Evolutionary conservation across 768 basidiomycete genomes (phyloP).

Genomic region (Termitomyces heimii): DNA sequence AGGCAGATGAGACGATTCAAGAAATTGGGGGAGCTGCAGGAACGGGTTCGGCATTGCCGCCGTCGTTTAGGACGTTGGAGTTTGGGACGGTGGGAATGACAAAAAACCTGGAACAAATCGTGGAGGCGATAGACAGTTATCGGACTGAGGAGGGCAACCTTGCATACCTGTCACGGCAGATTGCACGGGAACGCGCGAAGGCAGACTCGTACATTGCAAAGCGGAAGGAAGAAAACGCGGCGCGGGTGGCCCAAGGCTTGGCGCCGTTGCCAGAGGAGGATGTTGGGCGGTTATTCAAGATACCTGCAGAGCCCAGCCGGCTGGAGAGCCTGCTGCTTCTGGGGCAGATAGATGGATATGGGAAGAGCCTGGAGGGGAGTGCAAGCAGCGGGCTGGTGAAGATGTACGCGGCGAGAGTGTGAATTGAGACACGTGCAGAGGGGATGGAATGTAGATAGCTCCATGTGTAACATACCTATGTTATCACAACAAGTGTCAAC

Average conservation of each 20-base stretch:
- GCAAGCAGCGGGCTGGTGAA: constrained; percentile 69
- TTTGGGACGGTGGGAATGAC: constrained; percentile 66
- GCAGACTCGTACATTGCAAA: constrained; percentile 79
- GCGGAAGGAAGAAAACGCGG: constrained; percentile 83
- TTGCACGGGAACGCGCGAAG: constrained; percentile 74
- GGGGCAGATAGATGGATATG: constrained; percentile 84
- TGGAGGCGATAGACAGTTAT: constrained; percentile 81
- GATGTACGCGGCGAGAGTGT: constrained; percentile 67
- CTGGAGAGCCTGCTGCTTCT: constrained; percentile 82
- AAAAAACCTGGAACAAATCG: constrained; percentile 75
- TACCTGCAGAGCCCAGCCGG: constrained; percentile 83
- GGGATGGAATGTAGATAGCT: background rate
- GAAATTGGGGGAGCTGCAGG: constrained; percentile 33
- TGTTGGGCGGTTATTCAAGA: constrained; percentile 78
- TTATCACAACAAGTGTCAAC: constrained; percentile 11
- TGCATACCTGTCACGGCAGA: constrained; percentile 83
- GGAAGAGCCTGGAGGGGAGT: constrained; percentile 65
- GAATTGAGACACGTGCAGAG: constrained; percentile 7
- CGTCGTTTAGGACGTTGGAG: constrained; percentile 65
- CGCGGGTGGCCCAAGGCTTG: constrained; percentile 75
- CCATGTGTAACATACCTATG: background rate
- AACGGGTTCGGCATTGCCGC: constrained; percentile 38
- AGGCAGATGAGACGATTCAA: constrained; percentile 34
- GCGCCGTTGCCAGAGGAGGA: constrained; percentile 87
- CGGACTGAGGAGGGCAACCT: constrained; percentile 90